phyloP scores from a whole-genome alignment of 148 eudicot species.

The Selenicereus undatus region DNA sequence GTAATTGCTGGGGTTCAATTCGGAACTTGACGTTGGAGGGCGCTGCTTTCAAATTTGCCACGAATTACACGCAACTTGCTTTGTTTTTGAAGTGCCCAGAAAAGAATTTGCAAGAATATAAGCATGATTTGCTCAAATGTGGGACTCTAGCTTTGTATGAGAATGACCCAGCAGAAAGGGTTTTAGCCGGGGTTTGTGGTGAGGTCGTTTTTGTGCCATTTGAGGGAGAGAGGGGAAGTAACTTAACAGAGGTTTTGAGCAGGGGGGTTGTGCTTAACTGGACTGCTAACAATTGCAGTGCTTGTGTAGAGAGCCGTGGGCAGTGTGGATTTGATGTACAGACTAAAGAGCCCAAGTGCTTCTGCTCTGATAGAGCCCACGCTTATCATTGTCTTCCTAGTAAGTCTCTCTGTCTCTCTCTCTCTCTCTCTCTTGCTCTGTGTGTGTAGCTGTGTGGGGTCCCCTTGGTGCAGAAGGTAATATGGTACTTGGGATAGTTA shows the following conservation, averaged over 20 bases:
- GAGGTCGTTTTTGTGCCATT: neutral
- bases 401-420: neutral
- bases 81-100: neutral
- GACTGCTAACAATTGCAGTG: neutral
- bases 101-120: neutral
- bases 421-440: neutral
- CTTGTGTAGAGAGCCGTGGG: neutral
- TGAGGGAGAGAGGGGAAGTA: neutral
- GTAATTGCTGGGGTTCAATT: neutral
- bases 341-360: neutral
- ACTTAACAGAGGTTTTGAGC: neutral
- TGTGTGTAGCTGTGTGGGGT: neutral
- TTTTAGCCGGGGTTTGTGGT: neutral
- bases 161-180: neutral
- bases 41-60: neutral
- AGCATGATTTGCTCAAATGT: neutral
- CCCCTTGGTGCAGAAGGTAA: neutral
- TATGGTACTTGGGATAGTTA: neutral
- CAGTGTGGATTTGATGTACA: neutral
- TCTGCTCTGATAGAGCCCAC: neutral
- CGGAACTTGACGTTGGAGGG: slow-evolving; percentile 1
- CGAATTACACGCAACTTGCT: neutral
- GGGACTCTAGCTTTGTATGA: neutral
- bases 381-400: neutral
- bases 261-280: neutral